Evolutionary conservation across 2,329 filamentous ascomycete species (phyloP), one percentile per base, ranked within the genome.

Genomic region (Cryphonectria nitschkei): DNA sequence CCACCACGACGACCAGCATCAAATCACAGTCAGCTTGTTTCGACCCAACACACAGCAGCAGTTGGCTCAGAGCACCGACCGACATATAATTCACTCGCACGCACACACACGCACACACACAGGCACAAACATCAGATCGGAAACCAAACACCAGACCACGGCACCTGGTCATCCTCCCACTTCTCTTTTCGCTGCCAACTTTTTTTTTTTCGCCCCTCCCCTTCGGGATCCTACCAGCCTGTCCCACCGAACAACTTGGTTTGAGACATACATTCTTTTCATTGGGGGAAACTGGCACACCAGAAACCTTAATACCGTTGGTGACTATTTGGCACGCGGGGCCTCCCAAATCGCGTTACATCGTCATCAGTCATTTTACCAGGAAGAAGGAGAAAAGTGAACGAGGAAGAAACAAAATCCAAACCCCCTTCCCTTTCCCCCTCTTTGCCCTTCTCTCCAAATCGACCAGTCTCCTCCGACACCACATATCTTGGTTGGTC

Each of bases 181-280:
- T 54, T n/a, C 34, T n/a, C 64, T 56, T 56, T 19, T 46, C 19
- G 11, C 46, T 69, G 50, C 46, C 29, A 58, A 50, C 68, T 14
- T 29, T 29, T 14, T 66, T 54, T 56, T 58, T 54, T 54, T 26
- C n/a, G 5, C 26, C 22, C 26, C 26, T 11, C 7, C 26, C 9
- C 29, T 46, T 56, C 46, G 6, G 16, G 16, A 52, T 22, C 37
- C 60, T 54, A 54, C 67, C 52, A 29, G 39, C 60, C 69, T 64
- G 69, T 62, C 43, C 65, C 67, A 65, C 61, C 68, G 65, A 56
- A 62, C 68, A 58, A 60, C 58, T 65, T 50, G 62, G 56, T 39
- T 60, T 62, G 65, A 72, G 71, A 70, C 71, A 68, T 69, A 68
- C 65, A 58, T 66, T 69, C 64, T 68, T 70, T 67, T 37, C 50